These are phyloP conservation scores for Cucurbita argyrosperma DNA, from an alignment of 306 rosid genomes.

Conservation along the genomic window DNA sequence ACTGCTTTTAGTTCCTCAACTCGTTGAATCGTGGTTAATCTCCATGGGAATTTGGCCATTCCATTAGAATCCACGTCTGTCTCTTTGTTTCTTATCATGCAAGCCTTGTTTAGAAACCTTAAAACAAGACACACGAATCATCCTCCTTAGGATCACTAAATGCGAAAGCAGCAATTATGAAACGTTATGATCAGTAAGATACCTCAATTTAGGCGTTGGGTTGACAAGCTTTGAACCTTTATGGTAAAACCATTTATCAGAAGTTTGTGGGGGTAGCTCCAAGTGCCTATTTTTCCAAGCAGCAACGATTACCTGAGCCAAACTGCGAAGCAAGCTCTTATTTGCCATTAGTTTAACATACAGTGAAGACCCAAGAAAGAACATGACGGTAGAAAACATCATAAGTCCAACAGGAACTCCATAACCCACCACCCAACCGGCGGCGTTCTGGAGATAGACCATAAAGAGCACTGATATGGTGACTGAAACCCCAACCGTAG, in stretches of 20 bases:
- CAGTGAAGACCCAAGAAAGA: constrained; percentile 42
- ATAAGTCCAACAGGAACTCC: constrained; percentile 56
- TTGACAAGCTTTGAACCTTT: constrained; percentile 32
- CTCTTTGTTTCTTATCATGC: constrained; percentile 31
- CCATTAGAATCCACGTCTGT: constrained; percentile 38
- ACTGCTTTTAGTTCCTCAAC: constrained; percentile 70
- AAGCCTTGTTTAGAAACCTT: constrained; percentile 78
- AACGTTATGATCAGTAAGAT: not conserved
- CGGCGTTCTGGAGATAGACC: constrained; percentile 44
- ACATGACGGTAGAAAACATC: constrained; percentile 38
- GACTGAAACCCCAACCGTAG: constrained; percentile 48
- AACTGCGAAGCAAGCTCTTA: constrained; percentile 35
- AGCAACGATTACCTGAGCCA: constrained; percentile 36
- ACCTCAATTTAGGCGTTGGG: constrained; percentile 59
- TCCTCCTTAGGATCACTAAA: not conserved
- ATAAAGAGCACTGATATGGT: constrained; percentile 31
- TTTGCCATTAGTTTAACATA: constrained; percentile 35
- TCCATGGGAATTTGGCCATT: constrained; percentile 40
- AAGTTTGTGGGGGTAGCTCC: constrained; percentile 22
- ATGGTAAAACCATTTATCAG: constrained; percentile 32
- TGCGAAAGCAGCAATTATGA: not conserved
- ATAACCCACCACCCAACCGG: constrained; percentile 58
- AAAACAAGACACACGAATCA: not conserved
- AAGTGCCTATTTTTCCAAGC: constrained; percentile 56
- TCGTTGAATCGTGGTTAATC: constrained; percentile 51